Conservation (phyloP, 2,329 filamentous ascomycete species). For the Ampelomyces quisqualis region DNA sequence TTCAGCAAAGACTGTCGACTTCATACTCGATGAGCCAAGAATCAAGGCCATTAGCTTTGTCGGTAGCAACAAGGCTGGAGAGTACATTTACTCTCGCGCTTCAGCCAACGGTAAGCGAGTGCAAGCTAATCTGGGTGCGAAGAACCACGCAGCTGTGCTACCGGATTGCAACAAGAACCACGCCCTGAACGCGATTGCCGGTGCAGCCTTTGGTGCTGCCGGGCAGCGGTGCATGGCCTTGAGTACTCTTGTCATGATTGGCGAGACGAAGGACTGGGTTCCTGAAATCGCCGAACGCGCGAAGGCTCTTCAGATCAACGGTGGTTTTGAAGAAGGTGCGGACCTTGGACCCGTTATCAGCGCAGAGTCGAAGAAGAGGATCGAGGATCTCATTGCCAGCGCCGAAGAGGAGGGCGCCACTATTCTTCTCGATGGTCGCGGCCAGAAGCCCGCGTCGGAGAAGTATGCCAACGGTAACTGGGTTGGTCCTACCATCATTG, state of each 20-base stretch:
- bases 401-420: slow-evolving; percentile 80
- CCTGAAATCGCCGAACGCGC: slow-evolving; percentile 74
- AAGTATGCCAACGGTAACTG: slow-evolving; percentile 86
- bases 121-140: slow-evolving; percentile 83
- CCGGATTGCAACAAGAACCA: slow-evolving; percentile 91
- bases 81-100: slow-evolving; percentile 78
- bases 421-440: slow-evolving; percentile 78
- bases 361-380: slow-evolving; percentile 74
- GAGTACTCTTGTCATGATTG: slow-evolving; percentile 79
- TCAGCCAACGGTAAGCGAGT: slow-evolving; percentile 86
- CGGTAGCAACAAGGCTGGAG: slow-evolving; percentile 81
- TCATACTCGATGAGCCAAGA: slow-evolving; percentile 78
- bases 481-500: slow-evolving; percentile 77
- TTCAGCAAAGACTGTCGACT: slow-evolving; percentile 77
- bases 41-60: slow-evolving; percentile 90
- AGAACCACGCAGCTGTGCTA: slow-evolving; percentile 83
- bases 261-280: slow-evolving; percentile 82
- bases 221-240: slow-evolving; percentile 87
- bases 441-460: slow-evolving; percentile 65
- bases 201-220: slow-evolving; percentile 80
- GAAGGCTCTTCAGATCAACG: slow-evolving; percentile 71
- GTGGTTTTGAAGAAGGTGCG: slow-evolving; percentile 76
- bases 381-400: slow-evolving; percentile 72
- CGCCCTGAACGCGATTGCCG: slow-evolving; percentile 79
- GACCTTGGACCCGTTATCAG: slow-evolving; percentile 83